A percentile compares a stretch with the other conserved stretches of the same genome.
Evolutionary conservation across 1,139 yeast genomes (phyloP).

Genomic region (Spencermartinsiella ligniputridi): DNA sequence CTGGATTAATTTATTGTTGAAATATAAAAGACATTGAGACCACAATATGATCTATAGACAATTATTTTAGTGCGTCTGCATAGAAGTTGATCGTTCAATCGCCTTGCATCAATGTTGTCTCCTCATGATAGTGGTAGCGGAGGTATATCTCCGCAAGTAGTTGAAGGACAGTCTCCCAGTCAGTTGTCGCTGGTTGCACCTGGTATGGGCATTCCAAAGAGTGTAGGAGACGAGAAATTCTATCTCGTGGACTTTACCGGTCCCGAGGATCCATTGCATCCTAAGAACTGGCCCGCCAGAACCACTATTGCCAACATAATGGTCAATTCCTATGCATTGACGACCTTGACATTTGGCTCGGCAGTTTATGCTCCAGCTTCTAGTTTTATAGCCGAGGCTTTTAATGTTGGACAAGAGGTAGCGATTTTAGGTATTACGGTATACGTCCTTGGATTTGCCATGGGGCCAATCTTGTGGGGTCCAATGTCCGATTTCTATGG

Average conservation of each 20-base stretch:
- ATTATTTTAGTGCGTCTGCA: too few species aligned
- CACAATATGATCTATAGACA: too few species aligned
- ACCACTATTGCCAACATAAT: neutral
- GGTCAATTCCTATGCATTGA: neutral
- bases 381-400: slow-evolving; percentile 25
- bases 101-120: too few species aligned
- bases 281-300: neutral
- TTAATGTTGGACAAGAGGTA: slow-evolving; percentile 19
- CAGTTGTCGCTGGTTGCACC: neutral
- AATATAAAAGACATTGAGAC: too few species aligned
- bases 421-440: slow-evolving; percentile 56
- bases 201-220: neutral
- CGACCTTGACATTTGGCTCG: slow-evolving; percentile 34
- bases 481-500: slow-evolving; percentile 74
- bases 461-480: slow-evolving; percentile 77
- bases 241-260: neutral
- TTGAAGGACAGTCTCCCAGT: too few species aligned
- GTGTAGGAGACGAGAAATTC: neutral
- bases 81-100: too few species aligned
- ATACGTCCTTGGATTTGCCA: slow-evolving; percentile 73
- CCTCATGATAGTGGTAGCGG: too few species aligned
- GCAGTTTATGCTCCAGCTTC: slow-evolving; percentile 39
- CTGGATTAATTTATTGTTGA: too few species aligned
- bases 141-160: too few species aligned
- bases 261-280: neutral